These are phyloP conservation scores for Auriscalpium orientale DNA, from an alignment of 768 basidiomycete genomes.

Conservation along the genomic window DNA sequence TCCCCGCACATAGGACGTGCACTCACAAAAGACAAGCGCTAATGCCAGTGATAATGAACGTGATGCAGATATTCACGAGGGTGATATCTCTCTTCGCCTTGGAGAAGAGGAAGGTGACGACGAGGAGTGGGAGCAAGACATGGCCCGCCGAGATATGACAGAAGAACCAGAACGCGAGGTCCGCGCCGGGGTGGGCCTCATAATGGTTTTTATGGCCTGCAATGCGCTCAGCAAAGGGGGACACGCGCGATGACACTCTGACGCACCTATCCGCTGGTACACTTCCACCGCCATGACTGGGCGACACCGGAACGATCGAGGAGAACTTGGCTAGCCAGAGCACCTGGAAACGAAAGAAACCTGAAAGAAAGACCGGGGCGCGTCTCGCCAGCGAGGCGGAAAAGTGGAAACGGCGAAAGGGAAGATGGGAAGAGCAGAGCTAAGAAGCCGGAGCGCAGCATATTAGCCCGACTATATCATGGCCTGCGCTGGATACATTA, in stretches of 20 bases:
- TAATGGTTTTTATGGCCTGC: not conserved
- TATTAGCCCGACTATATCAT: too few relatives aligned
- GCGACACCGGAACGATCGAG: too few relatives aligned
- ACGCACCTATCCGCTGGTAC: not conserved
- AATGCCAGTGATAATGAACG: constrained; percentile 40
- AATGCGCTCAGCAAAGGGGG: not conserved
- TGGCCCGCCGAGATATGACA: constrained; percentile 41
- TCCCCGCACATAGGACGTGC: not conserved
- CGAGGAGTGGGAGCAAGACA: constrained; percentile 36
- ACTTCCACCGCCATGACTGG: not conserved
- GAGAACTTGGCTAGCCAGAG: too few relatives aligned
- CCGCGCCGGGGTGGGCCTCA: not conserved
- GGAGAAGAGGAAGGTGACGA: constrained; percentile 36
- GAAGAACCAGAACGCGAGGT: constrained; percentile 33
- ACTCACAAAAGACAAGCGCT: constrained; percentile 38
- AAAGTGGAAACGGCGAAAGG: not conserved
- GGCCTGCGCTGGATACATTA: too few relatives aligned
- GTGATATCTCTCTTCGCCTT: constrained; percentile 32
- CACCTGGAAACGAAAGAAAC: not conserved
- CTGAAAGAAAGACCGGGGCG: not conserved
- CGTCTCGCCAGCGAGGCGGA: not conserved
- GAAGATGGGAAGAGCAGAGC: too few relatives aligned
- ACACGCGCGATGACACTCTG: not conserved
- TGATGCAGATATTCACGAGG: constrained; percentile 39
- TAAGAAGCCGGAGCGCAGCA: too few relatives aligned